Evolutionary conservation across 768 basidiomycete genomes (phyloP).

Genomic region (Sporobolomyces pararoseus): DNA sequence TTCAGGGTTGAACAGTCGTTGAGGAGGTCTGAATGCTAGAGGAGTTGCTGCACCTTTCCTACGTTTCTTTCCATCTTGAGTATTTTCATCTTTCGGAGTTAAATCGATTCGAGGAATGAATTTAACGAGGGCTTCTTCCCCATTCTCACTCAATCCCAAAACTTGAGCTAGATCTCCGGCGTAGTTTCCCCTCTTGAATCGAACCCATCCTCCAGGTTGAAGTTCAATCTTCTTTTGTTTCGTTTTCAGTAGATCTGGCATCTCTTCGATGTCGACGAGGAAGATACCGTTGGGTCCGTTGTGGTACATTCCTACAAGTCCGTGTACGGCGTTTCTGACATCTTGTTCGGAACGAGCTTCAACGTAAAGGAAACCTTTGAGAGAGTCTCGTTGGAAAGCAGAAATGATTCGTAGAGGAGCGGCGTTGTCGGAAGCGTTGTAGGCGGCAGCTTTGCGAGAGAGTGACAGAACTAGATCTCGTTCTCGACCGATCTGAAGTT

Average conservation of each 20-base stretch:
- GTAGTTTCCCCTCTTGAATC: conserved; percentile 88
- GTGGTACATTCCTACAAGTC: conserved; percentile 87
- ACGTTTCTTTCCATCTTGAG: conserved; percentile 65
- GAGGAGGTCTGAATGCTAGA: conserved; percentile 64
- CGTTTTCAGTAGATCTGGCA: conserved; percentile 91
- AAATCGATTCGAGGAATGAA: conserved; percentile 98
- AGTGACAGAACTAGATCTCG: conserved; percentile 89
- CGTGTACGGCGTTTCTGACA: conserved; percentile 76
- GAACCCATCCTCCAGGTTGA: conserved; percentile 85
- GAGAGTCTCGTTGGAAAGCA: conserved; percentile 90
- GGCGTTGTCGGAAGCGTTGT: conserved; percentile 73
- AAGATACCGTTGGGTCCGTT: conserved; percentile 60
- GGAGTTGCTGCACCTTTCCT: conserved; percentile 62
- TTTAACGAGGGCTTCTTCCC: conserved; percentile 85
- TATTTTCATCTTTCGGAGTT: conserved; percentile 61
- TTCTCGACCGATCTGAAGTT: conserved; percentile 76
- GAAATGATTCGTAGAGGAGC: conserved; percentile 81
- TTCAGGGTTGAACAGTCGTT: conserved; percentile 88
- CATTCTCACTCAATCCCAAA: conserved; percentile 85
- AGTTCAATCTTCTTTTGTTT: conserved; percentile 88
- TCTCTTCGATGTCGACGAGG: conserved; percentile 92
- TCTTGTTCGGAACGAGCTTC: conserved; percentile 85
- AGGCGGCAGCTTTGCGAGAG: conserved; percentile 72
- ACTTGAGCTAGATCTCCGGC: conserved; percentile 93
- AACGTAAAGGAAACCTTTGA: conserved; percentile 93